Base-by-base conservation (phyloP, 441 rosid genomes). In the Mallotus repandus region DNA sequence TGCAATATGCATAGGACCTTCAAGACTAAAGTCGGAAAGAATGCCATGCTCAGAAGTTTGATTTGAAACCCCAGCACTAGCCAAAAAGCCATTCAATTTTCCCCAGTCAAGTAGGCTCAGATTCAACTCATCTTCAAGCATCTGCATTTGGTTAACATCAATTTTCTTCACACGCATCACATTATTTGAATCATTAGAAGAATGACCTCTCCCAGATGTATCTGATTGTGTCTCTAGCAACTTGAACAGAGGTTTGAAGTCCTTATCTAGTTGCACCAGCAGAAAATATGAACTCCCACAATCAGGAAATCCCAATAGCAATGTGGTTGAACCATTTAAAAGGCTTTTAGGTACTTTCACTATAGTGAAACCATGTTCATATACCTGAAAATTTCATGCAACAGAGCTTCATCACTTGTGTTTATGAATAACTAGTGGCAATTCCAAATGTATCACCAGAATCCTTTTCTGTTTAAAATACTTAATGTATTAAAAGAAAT, bases 281-380 rank as follows among this genome's bases (percentile, higher is more conserved):
- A 96, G 79, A 83, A 88, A 90, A 83, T 92, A 93, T n/a, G 91
- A 90, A 76, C 90, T 88, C 62, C 91, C 98, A 75, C 89, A 85
- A 50, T 91, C 94, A 15, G 98, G 99, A 83, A 96, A 91, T 75
- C 99, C 95, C 93, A 94, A 82, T 80, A 96, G 77, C 83, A 94
- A 82, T 81, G 86, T 81, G 63, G 80, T 75, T 76, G 93, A 83
- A 61, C 89, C 88, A 79, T 77, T 89, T 53, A 74, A 78, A 75
- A 94, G 86, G 77, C 73, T 84, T 84, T 88, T 89, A 66, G 98
- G 95, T 54, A 88, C 76, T 86, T 94, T 92, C 76, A 82, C 82
- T 22, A 87, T 73, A 70, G 92, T 85, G 84, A 78, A 86, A 78
- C 95, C 88, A 77, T 89, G 82, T 76, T 94, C 98, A 81, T 87